Evolutionary conservation across 1,284 basidiomycete species (phyloP), one percentile per base, ranked within the genome.

Genomic region (Leccinum pachyderme): DNA sequence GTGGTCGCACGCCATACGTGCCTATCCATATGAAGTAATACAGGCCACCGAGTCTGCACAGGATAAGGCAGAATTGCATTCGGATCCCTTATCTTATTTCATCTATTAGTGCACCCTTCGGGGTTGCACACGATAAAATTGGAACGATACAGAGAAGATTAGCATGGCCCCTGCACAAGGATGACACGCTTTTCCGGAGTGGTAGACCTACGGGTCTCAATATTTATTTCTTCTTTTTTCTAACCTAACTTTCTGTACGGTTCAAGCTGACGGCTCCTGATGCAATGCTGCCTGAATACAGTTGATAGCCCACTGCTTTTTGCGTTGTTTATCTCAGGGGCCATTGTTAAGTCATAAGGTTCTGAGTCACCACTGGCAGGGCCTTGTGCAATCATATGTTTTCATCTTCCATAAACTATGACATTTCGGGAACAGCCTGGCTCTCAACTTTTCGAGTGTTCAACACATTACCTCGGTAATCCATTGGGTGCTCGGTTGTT

Each of bases 121-220:
- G 65, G 65, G 65, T 67, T 70, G 68, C 65, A 70, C 67, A 67
- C 65, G 65, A 70, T 70, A 67, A 67, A 67, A 70, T 67, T 67
- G 65, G 65, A 67, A 67, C 69, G 66, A 71, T 67, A 67, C 66
- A 67, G 64, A 65, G 64, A 69, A 65, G 64, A 65, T 65, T 66
- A 66, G 64, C 64, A 66, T 66, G 64, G 64, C 64, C 64, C 64
- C 64, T 66, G 64, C 64, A 66, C 64, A 66, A 66, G 64, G 64
- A 66, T 66, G 64, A 66, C 64, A 66, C 64, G 67, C 64, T 66
- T 66, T 66, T 66, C 64, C 64, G 64, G 64, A 66, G 64, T 66
- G 64, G 64, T 66, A 66, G 64, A 66, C 64, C 64, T 69, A 66
- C 65, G 64, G 67, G 64, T 66, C 64, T 66, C 64, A 69, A 66